A percentile compares a stretch with the other conserved stretches of the same genome.
These are phyloP conservation scores for Candida cerambycidarum DNA, from an alignment of 805 yeast species.

Conservation along the genomic window DNA sequence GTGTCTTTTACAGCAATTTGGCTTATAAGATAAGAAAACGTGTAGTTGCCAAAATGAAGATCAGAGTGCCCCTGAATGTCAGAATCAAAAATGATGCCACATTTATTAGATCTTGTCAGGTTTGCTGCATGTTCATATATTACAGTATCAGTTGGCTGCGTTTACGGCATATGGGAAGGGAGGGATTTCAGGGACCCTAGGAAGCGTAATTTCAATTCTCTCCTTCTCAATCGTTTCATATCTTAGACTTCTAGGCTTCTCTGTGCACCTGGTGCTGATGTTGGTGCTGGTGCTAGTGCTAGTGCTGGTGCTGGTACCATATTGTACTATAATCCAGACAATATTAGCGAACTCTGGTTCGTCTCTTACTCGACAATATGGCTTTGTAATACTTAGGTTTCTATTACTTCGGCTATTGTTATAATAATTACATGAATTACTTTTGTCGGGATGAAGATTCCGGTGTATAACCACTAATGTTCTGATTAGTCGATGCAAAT, in stretches of 20 bases:
- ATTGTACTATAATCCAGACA: too few species aligned
- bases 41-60: background rate
- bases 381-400: background rate
- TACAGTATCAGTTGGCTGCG: too few species aligned
- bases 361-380: background rate
- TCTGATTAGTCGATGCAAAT: too few species aligned
- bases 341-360: background rate
- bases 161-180: too few species aligned
- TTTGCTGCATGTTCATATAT: background rate
- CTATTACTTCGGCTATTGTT: background rate
- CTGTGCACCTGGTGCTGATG: too few species aligned
- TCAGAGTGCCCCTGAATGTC: background rate
- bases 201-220: too few species aligned
- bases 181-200: too few species aligned
- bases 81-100: too few species aligned
- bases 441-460: background rate
- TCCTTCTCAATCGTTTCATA: too few species aligned
- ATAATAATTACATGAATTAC: background rate
- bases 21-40: background rate
- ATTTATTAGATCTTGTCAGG: background rate
- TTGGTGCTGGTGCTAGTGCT: too few species aligned
- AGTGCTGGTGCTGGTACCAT: too few species aligned
- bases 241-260: too few species aligned
- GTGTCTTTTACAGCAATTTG: background rate
- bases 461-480: background rate